Evolutionary conservation across 768 basidiomycete genomes (phyloP), one percentile per base, ranked within the genome.

Genomic region (Kwoniella shandongensis): DNA sequence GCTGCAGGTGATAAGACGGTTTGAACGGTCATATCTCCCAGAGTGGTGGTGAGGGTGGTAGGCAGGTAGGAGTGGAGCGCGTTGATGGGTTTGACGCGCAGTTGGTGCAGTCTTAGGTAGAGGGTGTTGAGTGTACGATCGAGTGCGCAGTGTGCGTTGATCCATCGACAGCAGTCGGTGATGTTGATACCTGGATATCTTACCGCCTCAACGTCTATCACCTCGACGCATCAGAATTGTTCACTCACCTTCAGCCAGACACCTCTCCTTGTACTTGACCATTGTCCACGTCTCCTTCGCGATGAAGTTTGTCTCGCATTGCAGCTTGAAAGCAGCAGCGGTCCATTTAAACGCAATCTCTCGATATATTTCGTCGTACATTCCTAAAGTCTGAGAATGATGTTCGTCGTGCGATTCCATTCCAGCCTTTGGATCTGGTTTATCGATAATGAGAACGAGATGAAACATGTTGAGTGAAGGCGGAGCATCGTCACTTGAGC

Each of bases 321-420:
- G 94, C 70, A 96, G 87, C 71, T 91, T 88, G 65, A 87, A 93
- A 41, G 97, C 80, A 8, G 93, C 91, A 5, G 94, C 96, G 1
- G 93, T 91, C 61, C 91, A 80, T 2, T 88, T 87, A 78, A 93
- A 93, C 0, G 86, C 87, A 54, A 94, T 82, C 70, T 92, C 91
- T 60, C 89, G 84, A 69, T 96, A 96, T 36, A 96, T 83, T 44
- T 86, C 84, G 70, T 94, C 89, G 39, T 70, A 74, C 38, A 70
- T 55, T 52, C 61, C 49, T 42, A 44, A 23, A 17, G 57, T 48
- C 40, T 51, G 50, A 30, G 61, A 51, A 40, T 59, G 46, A 40
- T 49, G 47, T 10, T 60, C 23, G 32, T 51, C 54, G 44, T 58
- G 56, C 27, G 56, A 41, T 29, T 58, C 56, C 3, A 49, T 58